Evolutionary conservation across 2,329 filamentous ascomycete genomes (phyloP).

Genomic region (Fusarium continuum): DNA sequence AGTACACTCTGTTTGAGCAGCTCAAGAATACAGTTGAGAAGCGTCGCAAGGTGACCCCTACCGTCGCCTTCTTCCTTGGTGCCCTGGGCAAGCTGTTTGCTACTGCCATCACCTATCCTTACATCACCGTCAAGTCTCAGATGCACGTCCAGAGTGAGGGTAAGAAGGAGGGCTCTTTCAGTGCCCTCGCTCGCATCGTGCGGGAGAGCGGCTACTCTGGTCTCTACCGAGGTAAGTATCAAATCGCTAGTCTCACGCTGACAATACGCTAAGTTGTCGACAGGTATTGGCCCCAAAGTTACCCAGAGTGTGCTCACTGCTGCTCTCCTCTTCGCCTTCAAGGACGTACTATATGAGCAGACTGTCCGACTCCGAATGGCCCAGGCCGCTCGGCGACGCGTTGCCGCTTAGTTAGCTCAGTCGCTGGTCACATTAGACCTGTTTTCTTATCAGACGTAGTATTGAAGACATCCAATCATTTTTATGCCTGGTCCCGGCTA

Average conservation of each 20-base stretch:
- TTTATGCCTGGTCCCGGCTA: slow-evolving; percentile 10
- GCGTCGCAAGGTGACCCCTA: slow-evolving; percentile 77
- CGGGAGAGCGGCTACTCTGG: slow-evolving; percentile 90
- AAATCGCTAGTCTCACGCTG: neutral
- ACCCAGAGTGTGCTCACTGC: slow-evolving; percentile 97
- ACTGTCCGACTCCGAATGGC: slow-evolving; percentile 71
- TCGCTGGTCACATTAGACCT: neutral
- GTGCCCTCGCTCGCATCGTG: slow-evolving; percentile 81
- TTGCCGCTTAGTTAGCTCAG: slow-evolving; percentile 44
- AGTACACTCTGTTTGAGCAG: slow-evolving; percentile 99
- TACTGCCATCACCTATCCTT: slow-evolving; percentile 94
- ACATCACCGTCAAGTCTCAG: slow-evolving; percentile 97
- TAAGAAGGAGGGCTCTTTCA: slow-evolving; percentile 82
- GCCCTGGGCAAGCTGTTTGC: slow-evolving; percentile 94
- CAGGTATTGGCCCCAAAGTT: slow-evolving; percentile 95
- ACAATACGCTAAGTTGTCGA: slow-evolving; percentile 7
- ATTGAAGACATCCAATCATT: slow-evolving; percentile 5
- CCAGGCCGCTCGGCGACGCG: slow-evolving; percentile 53
- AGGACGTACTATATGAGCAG: slow-evolving; percentile 92
- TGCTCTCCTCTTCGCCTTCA: slow-evolving; percentile 96
- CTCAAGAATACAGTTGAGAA: slow-evolving; percentile 90
- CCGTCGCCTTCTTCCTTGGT: slow-evolving; percentile 88
- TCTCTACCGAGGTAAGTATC: slow-evolving; percentile 83
- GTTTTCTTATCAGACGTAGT: slow-evolving; percentile 12
- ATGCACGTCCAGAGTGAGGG: slow-evolving; percentile 89